These are phyloP conservation scores for Crithidia acanthocephali DNA, from an alignment of 208 protist species.

Conservation along the genomic window DNA sequence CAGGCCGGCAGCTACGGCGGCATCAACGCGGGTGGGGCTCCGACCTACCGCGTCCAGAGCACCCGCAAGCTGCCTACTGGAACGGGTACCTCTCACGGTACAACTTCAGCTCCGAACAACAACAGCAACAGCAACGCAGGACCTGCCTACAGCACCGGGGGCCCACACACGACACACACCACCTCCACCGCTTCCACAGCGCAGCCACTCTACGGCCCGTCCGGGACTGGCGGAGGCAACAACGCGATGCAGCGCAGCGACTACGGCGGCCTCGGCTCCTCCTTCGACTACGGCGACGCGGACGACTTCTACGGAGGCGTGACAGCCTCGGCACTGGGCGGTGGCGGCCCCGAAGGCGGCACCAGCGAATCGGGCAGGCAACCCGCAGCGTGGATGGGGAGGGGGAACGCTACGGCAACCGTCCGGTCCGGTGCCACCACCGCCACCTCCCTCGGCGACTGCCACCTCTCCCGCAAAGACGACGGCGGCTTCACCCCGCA, in stretches of 20 bases:
- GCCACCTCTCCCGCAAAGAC: slow-evolving; percentile 41
- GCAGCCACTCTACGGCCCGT: too few species aligned
- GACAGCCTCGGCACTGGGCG: neutral
- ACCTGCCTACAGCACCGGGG: too few species aligned
- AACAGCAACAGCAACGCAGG: neutral
- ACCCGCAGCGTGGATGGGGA: too few species aligned
- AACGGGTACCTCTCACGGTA: neutral
- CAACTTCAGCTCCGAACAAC: too few species aligned
- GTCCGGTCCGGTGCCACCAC: slow-evolving; percentile 14
- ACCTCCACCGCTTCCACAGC: neutral
- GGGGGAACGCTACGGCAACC: too few species aligned
- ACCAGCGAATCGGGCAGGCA: neutral
- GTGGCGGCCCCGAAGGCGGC: neutral
- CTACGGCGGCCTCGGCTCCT: neutral
- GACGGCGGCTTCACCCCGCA: slow-evolving; percentile 18
- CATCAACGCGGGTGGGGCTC: neutral
- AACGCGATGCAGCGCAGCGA: neutral
- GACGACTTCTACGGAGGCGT: slow-evolving; percentile 4
- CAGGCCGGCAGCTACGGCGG: slow-evolving; percentile 17
- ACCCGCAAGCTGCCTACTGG: neutral
- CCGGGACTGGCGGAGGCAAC: neutral
- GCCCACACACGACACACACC: too few species aligned
- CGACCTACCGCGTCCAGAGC: neutral
- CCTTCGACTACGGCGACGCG: neutral
- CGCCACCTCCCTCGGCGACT: slow-evolving; percentile 24